Evolutionary conservation across 2,329 filamentous ascomycete genomes (phyloP).

Genomic region (Penicillium digitatum): DNA sequence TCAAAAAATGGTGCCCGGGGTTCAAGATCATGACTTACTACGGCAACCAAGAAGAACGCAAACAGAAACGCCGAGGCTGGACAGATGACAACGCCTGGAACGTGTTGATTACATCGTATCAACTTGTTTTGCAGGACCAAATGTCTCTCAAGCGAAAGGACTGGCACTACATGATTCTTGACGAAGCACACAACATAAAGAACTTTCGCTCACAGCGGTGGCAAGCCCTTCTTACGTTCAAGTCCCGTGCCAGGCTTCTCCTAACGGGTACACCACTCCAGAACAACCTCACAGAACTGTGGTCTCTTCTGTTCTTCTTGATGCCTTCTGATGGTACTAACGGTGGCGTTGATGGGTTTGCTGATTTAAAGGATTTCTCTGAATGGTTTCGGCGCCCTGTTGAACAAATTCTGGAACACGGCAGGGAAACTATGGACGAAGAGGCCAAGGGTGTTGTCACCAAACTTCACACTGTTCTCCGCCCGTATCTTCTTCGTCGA

Average conservation of each 20-base stretch:
- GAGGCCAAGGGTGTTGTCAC: conserved; percentile 87
- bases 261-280: conserved; percentile 93
- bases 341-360: conserved; percentile 82
- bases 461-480: conserved; percentile 88
- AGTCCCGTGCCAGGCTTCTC: conserved; percentile 79
- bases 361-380: conserved; percentile 91
- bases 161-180: conserved; percentile 98
- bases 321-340: conserved; percentile 76
- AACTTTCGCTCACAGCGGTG: conserved; percentile 98
- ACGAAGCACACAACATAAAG: conserved; percentile 99
- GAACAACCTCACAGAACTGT: conserved; percentile 93
- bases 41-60: conserved; percentile 86
- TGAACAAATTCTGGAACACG: conserved; percentile 92
- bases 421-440: conserved; percentile 87
- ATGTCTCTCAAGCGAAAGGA: conserved; percentile 85
- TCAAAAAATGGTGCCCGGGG: conserved; percentile 95
- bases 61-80: conserved; percentile 88
- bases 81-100: conserved; percentile 92
- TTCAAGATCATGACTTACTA: conserved; percentile 99
- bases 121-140: conserved; percentile 89
- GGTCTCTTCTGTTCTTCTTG: conserved; percentile 94
- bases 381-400: conserved; percentile 95
- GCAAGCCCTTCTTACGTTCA: conserved; percentile 92
- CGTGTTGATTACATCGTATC: conserved; percentile 95
- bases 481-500: conserved; percentile 84